Conservation (phyloP, 1,284 basidiomycete genomes). For the Kalmanozyma brasiliensis region DNA sequence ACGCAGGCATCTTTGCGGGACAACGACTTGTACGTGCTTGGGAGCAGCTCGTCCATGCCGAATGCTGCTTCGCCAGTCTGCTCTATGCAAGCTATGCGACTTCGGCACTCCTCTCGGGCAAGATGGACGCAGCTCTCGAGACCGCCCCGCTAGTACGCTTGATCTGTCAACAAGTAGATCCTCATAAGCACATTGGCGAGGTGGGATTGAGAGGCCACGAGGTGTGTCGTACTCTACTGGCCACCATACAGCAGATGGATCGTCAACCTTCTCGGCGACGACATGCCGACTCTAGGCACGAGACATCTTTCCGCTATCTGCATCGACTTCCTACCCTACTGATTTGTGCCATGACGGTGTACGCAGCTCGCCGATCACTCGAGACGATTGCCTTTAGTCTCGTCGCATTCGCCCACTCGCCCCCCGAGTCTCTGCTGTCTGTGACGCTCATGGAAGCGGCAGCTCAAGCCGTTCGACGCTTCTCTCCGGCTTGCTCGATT, state of each 20-base stretch:
- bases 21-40: slow-evolving; percentile 20
- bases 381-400: slow-evolving; percentile 23
- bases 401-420: slow-evolving; percentile 8
- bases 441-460: slow-evolving; percentile 22
- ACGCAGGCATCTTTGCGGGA: slow-evolving; percentile 7
- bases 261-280: slow-evolving; percentile 13
- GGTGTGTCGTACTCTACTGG: slow-evolving; percentile 9
- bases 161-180: neutral
- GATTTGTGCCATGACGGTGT: slow-evolving; percentile 21
- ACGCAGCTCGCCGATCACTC: slow-evolving; percentile 13
- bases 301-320: slow-evolving; percentile 6
- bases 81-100: slow-evolving; percentile 9
- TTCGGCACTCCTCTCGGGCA: slow-evolving; percentile 8
- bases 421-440: neutral
- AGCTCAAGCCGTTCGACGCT: slow-evolving; percentile 4
- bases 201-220: slow-evolving; percentile 8
- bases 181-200: neutral
- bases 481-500: neutral
- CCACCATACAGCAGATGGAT: slow-evolving; percentile 14
- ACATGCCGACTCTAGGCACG: neutral
- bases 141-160: slow-evolving; percentile 1
- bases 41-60: slow-evolving; percentile 20
- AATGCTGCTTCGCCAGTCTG: slow-evolving; percentile 14
- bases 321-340: slow-evolving; percentile 17
- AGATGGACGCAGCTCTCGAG: slow-evolving; percentile 10